Conservation (phyloP, 2,329 filamentous ascomycete species). For the Capronia epimyces region DNA sequence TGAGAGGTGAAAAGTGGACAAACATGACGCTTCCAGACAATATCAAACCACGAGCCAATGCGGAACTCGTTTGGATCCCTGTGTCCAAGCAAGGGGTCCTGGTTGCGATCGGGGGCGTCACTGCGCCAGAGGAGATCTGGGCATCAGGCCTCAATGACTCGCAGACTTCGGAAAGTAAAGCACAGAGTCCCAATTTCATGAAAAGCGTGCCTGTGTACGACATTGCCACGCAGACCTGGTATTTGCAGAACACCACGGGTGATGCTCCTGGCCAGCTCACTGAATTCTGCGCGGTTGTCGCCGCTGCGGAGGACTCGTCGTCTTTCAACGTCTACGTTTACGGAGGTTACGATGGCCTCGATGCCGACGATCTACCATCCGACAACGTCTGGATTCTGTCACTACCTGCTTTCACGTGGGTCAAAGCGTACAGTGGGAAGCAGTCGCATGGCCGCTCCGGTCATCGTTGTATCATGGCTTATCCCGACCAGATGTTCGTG, state of each 20-base stretch:
- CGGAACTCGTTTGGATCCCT: conserved; percentile 60
- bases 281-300: conserved; percentile 40
- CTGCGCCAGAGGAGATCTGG: conserved; percentile 27
- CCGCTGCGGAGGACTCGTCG: conserved; percentile 35
- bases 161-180: conserved; percentile 18
- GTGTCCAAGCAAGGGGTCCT: conserved; percentile 36
- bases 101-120: conserved; percentile 37
- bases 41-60: conserved; percentile 54
- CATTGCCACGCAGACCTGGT: conserved; percentile 34
- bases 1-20: conserved; percentile 50
- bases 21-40: conserved; percentile 51
- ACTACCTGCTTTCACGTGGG: conserved; percentile 35
- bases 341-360: conserved; percentile 33
- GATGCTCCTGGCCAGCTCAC: conserved; percentile 36
- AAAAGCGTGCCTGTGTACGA: conserved; percentile 37
- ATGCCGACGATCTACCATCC: conserved; percentile 32
- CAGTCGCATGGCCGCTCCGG: conserved; percentile 32
- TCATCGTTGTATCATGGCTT: conserved; percentile 35
- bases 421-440: conserved; percentile 31
- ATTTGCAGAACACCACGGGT: conserved; percentile 38
- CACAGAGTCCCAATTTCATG: conserved; percentile 34
- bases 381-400: conserved; percentile 36
- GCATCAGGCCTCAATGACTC: conserved; percentile 19
- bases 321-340: conserved; percentile 37
- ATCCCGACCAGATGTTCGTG: conserved; percentile 48